These are phyloP conservation scores for Cryoendolithus antarcticus DNA, from an alignment of 2,329 filamentous ascomycete species.

Conservation along the genomic window DNA sequence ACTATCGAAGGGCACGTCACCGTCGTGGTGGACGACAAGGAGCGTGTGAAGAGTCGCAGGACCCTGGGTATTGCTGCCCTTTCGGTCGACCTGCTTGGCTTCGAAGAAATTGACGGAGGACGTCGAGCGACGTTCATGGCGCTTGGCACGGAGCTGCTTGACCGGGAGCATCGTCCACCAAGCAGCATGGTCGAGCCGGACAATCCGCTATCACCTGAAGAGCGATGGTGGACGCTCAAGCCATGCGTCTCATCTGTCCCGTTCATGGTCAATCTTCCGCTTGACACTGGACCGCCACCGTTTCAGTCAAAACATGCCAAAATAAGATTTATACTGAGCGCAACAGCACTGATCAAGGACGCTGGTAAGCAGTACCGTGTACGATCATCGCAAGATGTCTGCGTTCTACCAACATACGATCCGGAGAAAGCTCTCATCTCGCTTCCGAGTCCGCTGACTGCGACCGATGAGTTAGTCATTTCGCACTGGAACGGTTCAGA, in stretches of 20 bases:
- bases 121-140: conserved; percentile 39
- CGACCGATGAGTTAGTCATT: conserved; percentile 34
- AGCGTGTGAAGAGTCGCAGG: conserved; percentile 30
- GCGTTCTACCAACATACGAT: conserved; percentile 42
- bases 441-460: conserved; percentile 39
- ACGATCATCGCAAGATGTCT: conserved; percentile 37
- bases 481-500: conserved; percentile 30
- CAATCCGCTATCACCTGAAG: conserved; percentile 24
- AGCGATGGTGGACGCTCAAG: conserved; percentile 37
- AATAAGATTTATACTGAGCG: conserved; percentile 39
- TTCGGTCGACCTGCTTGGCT: conserved; percentile 39
- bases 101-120: conserved; percentile 37
- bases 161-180: conserved; percentile 38
- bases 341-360: conserved; percentile 36
- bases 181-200: conserved; percentile 36
- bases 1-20: conserved; percentile 40
- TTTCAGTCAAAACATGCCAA: conserved; percentile 40
- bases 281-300: conserved; percentile 43
- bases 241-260: conserved; percentile 36
- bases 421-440: conserved; percentile 45
- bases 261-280: conserved; percentile 40
- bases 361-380: conserved; percentile 38
- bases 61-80: conserved; percentile 36
- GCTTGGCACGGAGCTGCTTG: conserved; percentile 39
- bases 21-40: conserved; percentile 36